A percentile compares a stretch with the other conserved stretches of the same genome.
These are phyloP conservation scores for Phytophthora ohioensis DNA, from an alignment of 352 stramenopile genomes.

Conservation along the genomic window DNA sequence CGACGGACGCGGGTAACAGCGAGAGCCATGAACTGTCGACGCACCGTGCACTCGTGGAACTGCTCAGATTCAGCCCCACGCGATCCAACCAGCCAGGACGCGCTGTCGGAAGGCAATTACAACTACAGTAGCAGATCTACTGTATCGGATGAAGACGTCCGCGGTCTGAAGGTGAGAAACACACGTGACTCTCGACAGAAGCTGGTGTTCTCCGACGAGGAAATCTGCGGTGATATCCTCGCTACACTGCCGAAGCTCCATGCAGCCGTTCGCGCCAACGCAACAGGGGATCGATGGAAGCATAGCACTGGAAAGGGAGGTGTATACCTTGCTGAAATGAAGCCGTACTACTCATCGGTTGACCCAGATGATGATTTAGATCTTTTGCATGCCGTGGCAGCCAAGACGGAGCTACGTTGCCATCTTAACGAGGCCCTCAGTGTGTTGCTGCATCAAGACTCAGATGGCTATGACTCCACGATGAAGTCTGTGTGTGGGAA, in stretches of 20 bases:
- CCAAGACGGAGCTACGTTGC: conserved; percentile 61
- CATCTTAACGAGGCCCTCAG: conserved; percentile 75
- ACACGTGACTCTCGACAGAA: conserved; percentile 30
- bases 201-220: conserved; percentile 56
- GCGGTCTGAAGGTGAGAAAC: conserved; percentile 32
- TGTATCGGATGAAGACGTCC: conserved; percentile 6
- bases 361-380: conserved; percentile 48
- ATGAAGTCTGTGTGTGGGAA: conserved; percentile 62
- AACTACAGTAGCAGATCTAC: conserved; percentile 23
- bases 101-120: conserved; percentile 17
- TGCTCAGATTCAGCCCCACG: background rate
- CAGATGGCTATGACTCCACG: conserved; percentile 51
- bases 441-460: conserved; percentile 57
- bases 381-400: conserved; percentile 57
- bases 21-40: conserved; percentile 2
- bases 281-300: conserved; percentile 50
- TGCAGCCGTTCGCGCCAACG: conserved; percentile 45
- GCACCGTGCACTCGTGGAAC: conserved; percentile 3
- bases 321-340: conserved; percentile 59
- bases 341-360: conserved; percentile 36
- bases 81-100: background rate
- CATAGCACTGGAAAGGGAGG: conserved; percentile 38
- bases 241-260: conserved; percentile 66
- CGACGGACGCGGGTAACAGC: background rate
- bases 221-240: conserved; percentile 68